Evolutionary conservation across 345 rosid species (phyloP), one percentile per base, ranked within the genome.

Genomic region (Raphanus raphanistrum): DNA sequence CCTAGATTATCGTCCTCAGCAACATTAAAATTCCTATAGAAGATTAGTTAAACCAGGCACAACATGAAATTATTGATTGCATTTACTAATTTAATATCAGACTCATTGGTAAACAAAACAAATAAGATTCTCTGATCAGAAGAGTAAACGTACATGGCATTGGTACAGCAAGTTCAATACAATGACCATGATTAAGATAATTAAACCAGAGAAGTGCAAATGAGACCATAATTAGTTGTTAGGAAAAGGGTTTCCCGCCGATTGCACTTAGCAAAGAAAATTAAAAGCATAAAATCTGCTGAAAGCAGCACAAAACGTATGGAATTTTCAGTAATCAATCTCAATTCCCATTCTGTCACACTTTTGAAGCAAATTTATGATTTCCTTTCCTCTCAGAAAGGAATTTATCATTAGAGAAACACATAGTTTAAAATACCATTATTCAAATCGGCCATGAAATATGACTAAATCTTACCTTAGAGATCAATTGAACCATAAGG

Each of bases 21-120:
- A 84, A 94, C 94, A 84, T 81, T 84, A 80, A 94, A 88, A 83
- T 88, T 89, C 92, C 98, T 94, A 81, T 80, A 68, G 65, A 65
- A 76, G 38, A 76, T 32, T 71, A 76, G 78, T 83, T 69, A 81
- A 76, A 54, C 43, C 54, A 67, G 73, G 73, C 60, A 58, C 17
- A 83, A 63, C 26, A 80, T 60, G 36, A 32, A 76, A 33, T 71
- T 67, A 76, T 26, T 1, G 15, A 68, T 12, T 16, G 4, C 54
- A 52, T 25, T 25, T 77, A 52, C 36, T 5, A 35, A 54, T 31
- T 54, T 2, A 63, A 16, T 11, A 31, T 21, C 9, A 52, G 17
- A n/a, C 55, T 55, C 71, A 65, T 10, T 60, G 52, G 21, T 26
- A 62, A 78, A 45, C 75, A 67, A 13, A 50, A 70, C 12, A 50